Evolutionary conservation across 2,329 filamentous ascomycete genomes (phyloP).

Genomic region (Pseudogymnoascus sp.): DNA sequence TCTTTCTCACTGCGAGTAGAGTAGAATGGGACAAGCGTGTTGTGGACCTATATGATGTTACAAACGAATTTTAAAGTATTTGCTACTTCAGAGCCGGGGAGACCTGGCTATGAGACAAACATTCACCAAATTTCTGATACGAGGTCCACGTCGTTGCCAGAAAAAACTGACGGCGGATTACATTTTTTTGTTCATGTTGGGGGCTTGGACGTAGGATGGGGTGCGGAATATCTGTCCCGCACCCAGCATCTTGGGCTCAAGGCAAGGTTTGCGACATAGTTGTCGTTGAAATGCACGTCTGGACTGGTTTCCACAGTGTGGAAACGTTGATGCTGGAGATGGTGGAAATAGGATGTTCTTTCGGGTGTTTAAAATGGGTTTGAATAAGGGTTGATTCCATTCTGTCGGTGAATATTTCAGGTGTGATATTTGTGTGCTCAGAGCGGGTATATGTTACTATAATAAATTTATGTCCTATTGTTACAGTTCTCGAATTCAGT

Average conservation of each 20-base stretch:
- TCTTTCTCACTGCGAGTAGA: too few relatives aligned
- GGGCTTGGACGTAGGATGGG: background rate
- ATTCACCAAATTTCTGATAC: slow-evolving; percentile 80
- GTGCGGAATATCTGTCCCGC: background rate
- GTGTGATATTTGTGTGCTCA: background rate
- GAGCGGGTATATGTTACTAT: background rate
- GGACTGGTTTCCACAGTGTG: background rate
- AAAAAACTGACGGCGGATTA: too few relatives aligned
- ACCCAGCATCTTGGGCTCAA: background rate
- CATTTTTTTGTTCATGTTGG: too few relatives aligned
- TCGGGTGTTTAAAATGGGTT: too few relatives aligned
- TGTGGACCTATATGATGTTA: slow-evolving; percentile 23
- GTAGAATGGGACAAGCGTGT: too few relatives aligned
- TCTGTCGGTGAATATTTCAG: too few relatives aligned
- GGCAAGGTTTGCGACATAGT: background rate
- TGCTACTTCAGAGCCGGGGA: slow-evolving; percentile 99
- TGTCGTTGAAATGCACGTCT: background rate
- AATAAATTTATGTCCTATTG: background rate
- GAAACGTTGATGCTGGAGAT: background rate
- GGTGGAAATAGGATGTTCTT: too few relatives aligned
- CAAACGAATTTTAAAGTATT: slow-evolving; percentile 87
- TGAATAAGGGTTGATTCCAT: too few relatives aligned
- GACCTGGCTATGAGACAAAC: slow-evolving; percentile 91
- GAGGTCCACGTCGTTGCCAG: too few relatives aligned
- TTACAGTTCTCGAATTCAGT: too few relatives aligned